Evolutionary conservation across 2,329 filamentous ascomycete species (phyloP).

Genomic region (Phoma sp.): DNA sequence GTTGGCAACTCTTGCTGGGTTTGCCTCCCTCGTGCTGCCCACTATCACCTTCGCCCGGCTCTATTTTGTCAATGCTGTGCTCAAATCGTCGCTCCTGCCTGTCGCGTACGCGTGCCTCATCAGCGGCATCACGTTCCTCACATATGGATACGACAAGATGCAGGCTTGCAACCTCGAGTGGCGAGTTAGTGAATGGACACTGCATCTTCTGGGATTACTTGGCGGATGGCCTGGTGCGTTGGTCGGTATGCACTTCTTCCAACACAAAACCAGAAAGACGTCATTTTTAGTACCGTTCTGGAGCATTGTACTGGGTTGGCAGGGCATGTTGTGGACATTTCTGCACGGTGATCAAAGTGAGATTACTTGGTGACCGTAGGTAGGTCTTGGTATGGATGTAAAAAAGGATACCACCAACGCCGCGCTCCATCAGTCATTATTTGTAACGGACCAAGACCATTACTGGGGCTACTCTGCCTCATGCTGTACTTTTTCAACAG

Average conservation of each 20-base stretch:
- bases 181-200: slow-evolving; percentile 40
- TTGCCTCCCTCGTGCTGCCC: slow-evolving; percentile 58
- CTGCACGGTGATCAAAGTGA: slow-evolving; percentile 9
- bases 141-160: slow-evolving; percentile 46
- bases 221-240: slow-evolving; percentile 46
- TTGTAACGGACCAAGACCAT: slow-evolving; percentile 10
- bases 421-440: slow-evolving; percentile 3
- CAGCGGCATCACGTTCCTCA: slow-evolving; percentile 35
- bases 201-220: slow-evolving; percentile 36
- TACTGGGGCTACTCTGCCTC: slow-evolving; percentile 14
- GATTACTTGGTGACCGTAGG: slow-evolving; percentile 8
- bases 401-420: slow-evolving; percentile 7
- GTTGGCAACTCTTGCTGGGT: slow-evolving; percentile 30
- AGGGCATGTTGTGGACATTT: slow-evolving; percentile 30
- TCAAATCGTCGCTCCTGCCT: slow-evolving; percentile 22
- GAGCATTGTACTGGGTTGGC: slow-evolving; percentile 39
- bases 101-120: slow-evolving; percentile 26
- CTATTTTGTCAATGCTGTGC: slow-evolving; percentile 7
- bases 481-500: slow-evolving; percentile 12
- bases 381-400: slow-evolving; percentile 4
- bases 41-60: slow-evolving; percentile 57
- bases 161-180: slow-evolving; percentile 41
- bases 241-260: slow-evolving; percentile 44
- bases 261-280: slow-evolving; percentile 45
- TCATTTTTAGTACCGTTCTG: slow-evolving; percentile 40